A percentile compares a stretch with the other conserved stretches of the same genome.
Conservation (phyloP, 2,329 filamentous ascomycete genomes). For the Stachybotrys chlorohalonatus region DNA sequence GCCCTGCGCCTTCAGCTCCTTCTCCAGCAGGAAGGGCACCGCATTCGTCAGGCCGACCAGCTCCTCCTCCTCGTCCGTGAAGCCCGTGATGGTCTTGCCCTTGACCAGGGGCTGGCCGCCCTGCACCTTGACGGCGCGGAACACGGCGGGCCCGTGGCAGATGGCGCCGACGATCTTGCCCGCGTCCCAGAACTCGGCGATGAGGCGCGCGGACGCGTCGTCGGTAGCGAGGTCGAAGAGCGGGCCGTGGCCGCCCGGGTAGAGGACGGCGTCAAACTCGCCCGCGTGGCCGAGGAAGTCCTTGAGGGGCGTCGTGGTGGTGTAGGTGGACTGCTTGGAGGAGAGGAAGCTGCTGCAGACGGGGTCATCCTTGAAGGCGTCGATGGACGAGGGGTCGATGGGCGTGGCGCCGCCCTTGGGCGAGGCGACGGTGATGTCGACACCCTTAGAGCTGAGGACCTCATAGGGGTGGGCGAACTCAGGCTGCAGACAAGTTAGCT, state of each 20-base stretch:
- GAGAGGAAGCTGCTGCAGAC: conserved; percentile 45
- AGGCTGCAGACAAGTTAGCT: conserved; percentile 26
- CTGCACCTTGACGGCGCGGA: conserved; percentile 44
- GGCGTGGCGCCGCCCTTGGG: conserved; percentile 53
- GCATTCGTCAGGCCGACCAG: conserved; percentile 37
- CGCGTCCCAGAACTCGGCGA: conserved; percentile 50
- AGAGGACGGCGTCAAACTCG: conserved; percentile 56
- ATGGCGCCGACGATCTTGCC: conserved; percentile 58
- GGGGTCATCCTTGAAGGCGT: conserved; percentile 44
- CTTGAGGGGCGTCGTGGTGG: conserved; percentile 49
- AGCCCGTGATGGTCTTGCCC: conserved; percentile 51
- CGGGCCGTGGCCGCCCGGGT: conserved; percentile 50
- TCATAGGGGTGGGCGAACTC: conserved; percentile 59
- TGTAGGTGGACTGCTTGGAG: conserved; percentile 50
- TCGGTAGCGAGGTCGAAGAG: conserved; percentile 60
- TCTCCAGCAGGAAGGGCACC: conserved; percentile 52
- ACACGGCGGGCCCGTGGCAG: conserved; percentile 59
- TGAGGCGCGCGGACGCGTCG: conserved; percentile 46
- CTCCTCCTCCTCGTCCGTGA: conserved; percentile 48
- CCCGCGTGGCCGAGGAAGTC: conserved; percentile 44
- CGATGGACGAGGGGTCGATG: conserved; percentile 49
- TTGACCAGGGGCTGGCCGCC: conserved; percentile 45
- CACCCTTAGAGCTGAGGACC: conserved; percentile 39
- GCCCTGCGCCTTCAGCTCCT: conserved; percentile 39
- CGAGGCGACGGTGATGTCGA: conserved; percentile 49